Conservation (phyloP, 164 flowering plant genomes). For the Vitis rupestris region DNA sequence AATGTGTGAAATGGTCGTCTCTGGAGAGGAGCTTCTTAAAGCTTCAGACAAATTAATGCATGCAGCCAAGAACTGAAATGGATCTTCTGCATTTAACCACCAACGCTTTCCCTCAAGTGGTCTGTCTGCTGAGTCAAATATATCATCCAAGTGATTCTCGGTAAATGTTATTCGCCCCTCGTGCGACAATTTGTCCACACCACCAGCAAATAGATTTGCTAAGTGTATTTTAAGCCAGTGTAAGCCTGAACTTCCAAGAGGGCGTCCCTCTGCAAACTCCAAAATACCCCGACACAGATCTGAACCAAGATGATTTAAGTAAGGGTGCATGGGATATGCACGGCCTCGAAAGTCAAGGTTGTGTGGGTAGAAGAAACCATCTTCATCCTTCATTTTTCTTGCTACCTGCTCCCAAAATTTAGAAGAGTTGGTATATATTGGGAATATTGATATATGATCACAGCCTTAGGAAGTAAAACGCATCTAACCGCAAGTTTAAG, state of each 20-base stretch:
- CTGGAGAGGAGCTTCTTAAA: constrained; percentile 79
- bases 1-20: constrained; percentile 59
- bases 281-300: constrained; percentile 91
- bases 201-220: constrained; percentile 92
- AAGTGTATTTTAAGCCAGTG: constrained; percentile 93
- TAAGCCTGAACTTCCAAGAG: constrained; percentile 85
- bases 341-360: constrained; percentile 98
- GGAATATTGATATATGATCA: constrained; percentile 71
- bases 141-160: constrained; percentile 85
- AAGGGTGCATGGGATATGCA: constrained; percentile 99
- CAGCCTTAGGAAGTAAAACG: constrained; percentile 60
- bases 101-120: constrained; percentile 93
- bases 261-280: constrained; percentile 95
- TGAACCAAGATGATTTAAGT: constrained; percentile 95
- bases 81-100: constrained; percentile 98
- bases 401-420: constrained; percentile 75
- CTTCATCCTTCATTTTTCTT: constrained; percentile 88
- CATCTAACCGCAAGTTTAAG: constrained; percentile 89
- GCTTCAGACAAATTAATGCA: constrained; percentile 71
- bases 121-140: constrained; percentile 92
- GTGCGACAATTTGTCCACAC: constrained; percentile 83
- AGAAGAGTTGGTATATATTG: constrained; percentile 43
- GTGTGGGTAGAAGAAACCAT: constrained; percentile 93
- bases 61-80: constrained; percentile 73
- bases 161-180: constrained; percentile 80